Base-by-base conservation (phyloP, 345 rosid species). In the Physaria fendleri region DNA sequence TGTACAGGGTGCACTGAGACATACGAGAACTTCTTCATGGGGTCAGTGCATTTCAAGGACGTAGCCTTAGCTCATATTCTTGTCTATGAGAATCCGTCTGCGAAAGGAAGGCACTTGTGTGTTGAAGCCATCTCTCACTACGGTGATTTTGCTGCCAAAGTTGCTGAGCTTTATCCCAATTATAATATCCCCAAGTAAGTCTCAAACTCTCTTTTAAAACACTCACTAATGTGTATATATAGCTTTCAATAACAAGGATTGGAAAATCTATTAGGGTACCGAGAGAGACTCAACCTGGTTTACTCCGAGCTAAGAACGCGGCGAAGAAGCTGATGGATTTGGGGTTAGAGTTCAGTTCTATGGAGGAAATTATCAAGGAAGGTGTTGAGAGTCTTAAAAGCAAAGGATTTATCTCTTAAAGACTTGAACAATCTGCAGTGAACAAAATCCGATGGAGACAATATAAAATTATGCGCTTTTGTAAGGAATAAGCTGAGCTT, bases 161-260 rank as follows among this genome's bases (percentile, higher is more conserved):
- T 87, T 28, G 95, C 95, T 39, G 90, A 93, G 43, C 83, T 93
- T 57, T 93, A 87, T 78, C 99, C 99, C 5, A 89, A 85, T 64
- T 89, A 83, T 71, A 74, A 76, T 37, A 14, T 89, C 23, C 95
- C 90, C 21, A 82, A 85, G 97, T 87, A 74, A 79, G 53, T 4
- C 58, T 22, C 51, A 21, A 53, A 34, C 35, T 22, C 10, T 55
- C 12, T 23, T 46, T n/a, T 6, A 15, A n/a, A 12, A 14, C 18
- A 2, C 9, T 5, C 5, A 3, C 4, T 48, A 7, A 4, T 25
- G 2, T 15, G 10, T 6, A 8, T 21, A 13, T 6, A 12, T 5
- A 23, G 8, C 20, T 53, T 55, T 37, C 25, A 13, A 0, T 60
- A 62, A 54, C 18, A 1, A 38, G 4, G 10, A 39, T 32, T 38